Base-by-base conservation (phyloP, 2,329 filamentous ascomycete genomes). In the Fusarium buharicum region DNA sequence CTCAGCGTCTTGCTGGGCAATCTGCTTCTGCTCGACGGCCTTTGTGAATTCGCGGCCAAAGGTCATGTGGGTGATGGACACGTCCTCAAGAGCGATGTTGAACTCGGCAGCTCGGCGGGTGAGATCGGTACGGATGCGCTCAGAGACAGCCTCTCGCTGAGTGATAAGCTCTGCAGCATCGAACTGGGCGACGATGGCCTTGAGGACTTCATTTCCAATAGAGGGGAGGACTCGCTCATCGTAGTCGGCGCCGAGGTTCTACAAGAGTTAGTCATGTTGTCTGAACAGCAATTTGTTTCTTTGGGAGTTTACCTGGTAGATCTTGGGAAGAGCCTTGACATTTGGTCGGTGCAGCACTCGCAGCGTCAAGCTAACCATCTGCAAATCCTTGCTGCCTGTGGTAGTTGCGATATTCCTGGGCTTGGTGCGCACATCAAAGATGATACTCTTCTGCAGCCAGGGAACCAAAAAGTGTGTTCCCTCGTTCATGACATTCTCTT, bases 1-100 rank as follows among this genome's bases (percentile, higher is more conserved):
- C 85, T 99, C 95, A 64, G 95, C 95, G 75, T 99, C 95, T 81
- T 99, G 95, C 82, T 99, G 95, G 52, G 95, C 95, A 77, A 99
- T 99, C 84, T 99, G 95, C 88, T 99, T 99, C 87, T 99, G 95
- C 83, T 99, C 95, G 73, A 99, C 95, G 66, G 95, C 95, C 79
- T 92, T 91, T 60, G 95, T 99, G 84, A 99, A 99, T 80, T 99
- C 95, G 79, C 94, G 94, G 70, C 95, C 95, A 76, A 99, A 99
- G 49, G 95, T 99, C 95, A 99, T 99, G 85, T 99, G 95, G 61
- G 95, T 99, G 79, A 99, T 99, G 75, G 92, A 96, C 59, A 99
- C 95, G 75, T 99, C 95, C 81, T 99, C 95, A 50, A 99, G 91
- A 24, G 93, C 92, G 75, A 99, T 99, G 84, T 99, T 97, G 88